phyloP scores from a whole-genome alignment of 371 early-diverging fungal genomes.

The Batkoa obscura region DNA sequence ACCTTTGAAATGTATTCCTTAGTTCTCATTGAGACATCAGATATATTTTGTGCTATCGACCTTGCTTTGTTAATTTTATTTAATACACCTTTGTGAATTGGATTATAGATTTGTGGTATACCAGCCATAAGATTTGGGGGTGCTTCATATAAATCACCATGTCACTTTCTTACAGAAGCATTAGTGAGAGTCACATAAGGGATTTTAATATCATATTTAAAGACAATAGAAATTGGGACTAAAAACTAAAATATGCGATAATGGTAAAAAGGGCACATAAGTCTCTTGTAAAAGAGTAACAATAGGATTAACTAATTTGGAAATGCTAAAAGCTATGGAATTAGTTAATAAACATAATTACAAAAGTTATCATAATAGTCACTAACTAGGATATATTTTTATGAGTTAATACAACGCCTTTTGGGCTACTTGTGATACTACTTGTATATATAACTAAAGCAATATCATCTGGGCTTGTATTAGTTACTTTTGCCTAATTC shows the following conservation, averaged over 20 bases:
- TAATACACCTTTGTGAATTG: constrained; percentile 71
- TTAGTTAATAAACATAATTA: constrained; percentile 4
- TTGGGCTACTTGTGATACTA: constrained; percentile 81
- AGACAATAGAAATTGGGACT: constrained; percentile 55
- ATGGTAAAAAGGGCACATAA: constrained; percentile 81
- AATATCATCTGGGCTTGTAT: constrained; percentile 48
- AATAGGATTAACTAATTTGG: constrained; percentile 12
- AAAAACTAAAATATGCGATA: constrained; percentile 85
- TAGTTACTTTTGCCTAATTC: constrained; percentile 39
- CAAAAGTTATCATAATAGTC: constrained; percentile 15
- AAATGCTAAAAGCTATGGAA: constrained; percentile 36
- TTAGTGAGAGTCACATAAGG: constrained; percentile 85
- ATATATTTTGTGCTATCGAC: constrained; percentile 45
- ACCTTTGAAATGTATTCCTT: constrained; percentile 35
- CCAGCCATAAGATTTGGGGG: constrained; percentile 83
- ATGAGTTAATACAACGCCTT: constrained; percentile 79
- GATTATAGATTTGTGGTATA: constrained; percentile 86
- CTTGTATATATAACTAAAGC: constrained; percentile 94
- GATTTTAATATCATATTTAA: constrained; percentile 52
- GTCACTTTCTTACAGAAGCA: constrained; percentile 75
- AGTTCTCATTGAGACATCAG: constrained; percentile 46
- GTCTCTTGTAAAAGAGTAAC: constrained; percentile 22
- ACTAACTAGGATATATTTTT: constrained; percentile 56
- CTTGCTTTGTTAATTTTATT: constrained; percentile 42
- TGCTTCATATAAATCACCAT: constrained; percentile 84